Evolutionary conservation across 192 early-diverging fungal species (phyloP).

Genomic region (Polychytrium aggregatum): DNA sequence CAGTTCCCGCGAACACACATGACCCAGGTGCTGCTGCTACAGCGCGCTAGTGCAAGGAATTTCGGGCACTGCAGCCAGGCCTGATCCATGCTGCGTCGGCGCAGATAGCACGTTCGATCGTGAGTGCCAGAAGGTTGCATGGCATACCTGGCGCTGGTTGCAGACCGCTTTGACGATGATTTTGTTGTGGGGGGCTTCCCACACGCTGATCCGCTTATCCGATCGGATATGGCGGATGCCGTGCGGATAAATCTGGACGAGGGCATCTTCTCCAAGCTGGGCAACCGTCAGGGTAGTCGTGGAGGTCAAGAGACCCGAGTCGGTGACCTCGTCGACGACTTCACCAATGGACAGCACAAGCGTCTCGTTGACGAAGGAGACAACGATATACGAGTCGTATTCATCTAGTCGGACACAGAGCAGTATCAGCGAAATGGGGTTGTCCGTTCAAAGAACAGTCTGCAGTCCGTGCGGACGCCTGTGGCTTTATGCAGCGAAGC

Average conservation of each 20-base stretch:
- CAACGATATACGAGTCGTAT: conserved; percentile 77
- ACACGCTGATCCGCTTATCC: conserved; percentile 85
- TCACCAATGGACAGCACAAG: conserved; percentile 86
- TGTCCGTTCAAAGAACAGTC: background rate
- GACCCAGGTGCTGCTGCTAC: no score
- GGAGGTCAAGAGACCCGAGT: conserved; percentile 75
- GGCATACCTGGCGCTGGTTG: conserved; percentile 54
- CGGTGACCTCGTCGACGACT: conserved; percentile 82
- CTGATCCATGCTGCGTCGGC: no score
- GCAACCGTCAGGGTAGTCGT: conserved; percentile 78
- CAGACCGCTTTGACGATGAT: conserved; percentile 68
- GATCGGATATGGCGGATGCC: conserved; percentile 82
- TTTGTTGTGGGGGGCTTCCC: conserved; percentile 72
- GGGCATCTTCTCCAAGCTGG: conserved; percentile 72
- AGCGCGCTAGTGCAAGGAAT: no score
- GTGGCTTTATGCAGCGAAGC: no score
- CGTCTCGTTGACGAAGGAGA: conserved; percentile 87
- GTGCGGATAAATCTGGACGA: conserved; percentile 80
- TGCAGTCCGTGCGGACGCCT: no score
- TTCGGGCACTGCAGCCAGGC: no score
- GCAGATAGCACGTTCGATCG: no score
- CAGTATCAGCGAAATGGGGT: background rate
- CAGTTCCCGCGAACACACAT: no score
- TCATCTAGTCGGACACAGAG: conserved; percentile 22
- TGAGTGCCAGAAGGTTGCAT: no score